These are phyloP conservation scores for Paraurostyla sp. DNA, from an alignment of 73 alveolate genomes.

Conservation along the genomic window DNA sequence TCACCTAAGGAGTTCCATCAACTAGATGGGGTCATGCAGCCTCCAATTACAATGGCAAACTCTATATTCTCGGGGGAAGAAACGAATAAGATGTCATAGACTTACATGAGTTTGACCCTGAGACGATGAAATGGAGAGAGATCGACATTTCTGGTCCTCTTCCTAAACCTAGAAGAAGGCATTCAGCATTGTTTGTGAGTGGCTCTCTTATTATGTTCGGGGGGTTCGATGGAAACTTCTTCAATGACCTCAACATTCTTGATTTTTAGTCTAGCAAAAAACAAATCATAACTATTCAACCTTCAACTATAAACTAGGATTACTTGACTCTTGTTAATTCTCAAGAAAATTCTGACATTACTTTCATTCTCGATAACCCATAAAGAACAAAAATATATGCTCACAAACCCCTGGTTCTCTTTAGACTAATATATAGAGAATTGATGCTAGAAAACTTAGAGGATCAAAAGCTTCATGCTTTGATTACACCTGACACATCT, in stretches of 20 bases:
- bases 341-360: neutral
- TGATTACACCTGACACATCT: neutral
- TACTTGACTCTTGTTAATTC: neutral
- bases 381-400: neutral
- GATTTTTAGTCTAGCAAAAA: constrained; percentile 19
- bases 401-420: constrained; percentile 50
- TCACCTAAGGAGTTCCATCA: constrained; percentile 65
- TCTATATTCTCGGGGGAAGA: constrained; percentile 94
- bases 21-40: constrained; percentile 94
- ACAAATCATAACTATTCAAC: neutral
- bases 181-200: constrained; percentile 71
- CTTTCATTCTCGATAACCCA: constrained; percentile 36
- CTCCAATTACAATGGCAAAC: constrained; percentile 81
- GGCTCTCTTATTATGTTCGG: constrained; percentile 74
- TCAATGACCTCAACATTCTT: constrained; percentile 66
- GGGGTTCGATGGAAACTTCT: constrained; percentile 77
- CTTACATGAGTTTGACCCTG: constrained; percentile 63
- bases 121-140: constrained; percentile 49
- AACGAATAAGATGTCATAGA: constrained; percentile 89
- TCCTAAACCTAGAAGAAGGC: constrained; percentile 79
- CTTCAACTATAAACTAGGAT: constrained; percentile 4
- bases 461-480: neutral
- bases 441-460: neutral
- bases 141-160: constrained; percentile 18
- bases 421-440: constrained; percentile 26